Conservation (phyloP, 768 basidiomycete species). For the Tephrocybe rancida region DNA sequence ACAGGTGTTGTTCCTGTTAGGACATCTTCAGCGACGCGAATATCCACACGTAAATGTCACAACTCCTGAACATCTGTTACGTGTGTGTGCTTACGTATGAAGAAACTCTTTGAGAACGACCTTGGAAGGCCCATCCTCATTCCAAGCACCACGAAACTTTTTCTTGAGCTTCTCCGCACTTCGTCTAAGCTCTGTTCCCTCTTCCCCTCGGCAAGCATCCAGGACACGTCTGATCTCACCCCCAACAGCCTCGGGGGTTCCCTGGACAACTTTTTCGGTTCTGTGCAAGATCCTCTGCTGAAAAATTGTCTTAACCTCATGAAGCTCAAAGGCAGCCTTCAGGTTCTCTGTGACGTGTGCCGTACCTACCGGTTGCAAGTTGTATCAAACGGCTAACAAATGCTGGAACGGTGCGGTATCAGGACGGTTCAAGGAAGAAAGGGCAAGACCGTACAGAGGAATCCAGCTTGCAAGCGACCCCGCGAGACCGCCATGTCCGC, state of each 20-base stretch:
- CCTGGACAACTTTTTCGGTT: slow-evolving; percentile 8
- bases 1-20: too few relatives aligned
- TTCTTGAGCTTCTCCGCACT: slow-evolving; percentile 12
- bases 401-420: slow-evolving; percentile 11
- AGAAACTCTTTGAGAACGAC: slow-evolving; percentile 5
- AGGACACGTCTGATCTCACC: slow-evolving; percentile 13
- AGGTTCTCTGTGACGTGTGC: slow-evolving; percentile 17
- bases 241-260: slow-evolving; percentile 17
- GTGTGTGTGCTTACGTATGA: background rate
- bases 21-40: too few relatives aligned
- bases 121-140: slow-evolving; percentile 9
- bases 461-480: slow-evolving; percentile 21
- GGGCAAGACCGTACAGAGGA: slow-evolving; percentile 20
- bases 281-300: slow-evolving; percentile 15
- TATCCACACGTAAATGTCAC: too few relatives aligned
- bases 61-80: too few relatives aligned
- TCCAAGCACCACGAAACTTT: slow-evolving; percentile 11
- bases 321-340: slow-evolving; percentile 20
- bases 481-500: slow-evolving; percentile 22
- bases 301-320: slow-evolving; percentile 20
- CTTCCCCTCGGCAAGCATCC: slow-evolving; percentile 11
- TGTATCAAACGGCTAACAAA: slow-evolving; percentile 23
- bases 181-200: slow-evolving; percentile 11
- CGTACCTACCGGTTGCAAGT: slow-evolving; percentile 21
- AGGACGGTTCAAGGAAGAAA: background rate